Evolutionary conservation across 345 rosid genomes (phyloP), one percentile per base, ranked within the genome.

Genomic region (Ceriops decandra): DNA sequence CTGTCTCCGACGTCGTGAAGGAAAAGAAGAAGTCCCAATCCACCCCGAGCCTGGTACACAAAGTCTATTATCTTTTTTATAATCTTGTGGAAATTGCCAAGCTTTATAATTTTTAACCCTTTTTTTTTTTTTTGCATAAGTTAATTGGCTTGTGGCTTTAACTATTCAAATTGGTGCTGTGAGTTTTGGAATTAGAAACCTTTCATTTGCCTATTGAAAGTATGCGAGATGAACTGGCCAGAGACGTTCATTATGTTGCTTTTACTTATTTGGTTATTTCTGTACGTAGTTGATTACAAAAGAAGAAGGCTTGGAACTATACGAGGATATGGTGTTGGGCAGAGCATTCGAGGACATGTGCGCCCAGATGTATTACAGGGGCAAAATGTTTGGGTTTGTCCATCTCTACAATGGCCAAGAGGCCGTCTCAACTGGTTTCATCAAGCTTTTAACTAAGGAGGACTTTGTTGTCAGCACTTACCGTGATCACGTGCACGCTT

Each of bases 311-410:
- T 80, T 90, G 72, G 90, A 26, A 70, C 69, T 90, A 42, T 90
- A 88, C 56, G 96, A 88, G 76, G 91, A 90, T 73, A 88, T 90
- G 96, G 17, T 88, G 16, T 70, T 90, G 8, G 96, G 96, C 35
- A 80, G 96, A 76, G 46, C 87, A 49, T 90, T 90, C 49, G 96
- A 90, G 78, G 93, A 90, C 79, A 90, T 90, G 93, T 90, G 96
- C 75, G 96, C 96, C 70, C 96, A 90, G 84, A 90, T 90, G 96
- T 87, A 90, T 64, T 87, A 90, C 79, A 79, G 91, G 68, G 96
- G 93, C 19, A 90, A 90, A 65, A 90, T 90, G 96, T 90, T 90
- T 65, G 96, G 93, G 60, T 90, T 87, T 52, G 96, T 90, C 74
- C 96, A 90, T 69, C 83, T 90, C 66, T 90, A 90, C 79, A 90